phyloP scores from a whole-genome alignment of 192 early-diverging fungal species.

The Dispira parvispora region DNA sequence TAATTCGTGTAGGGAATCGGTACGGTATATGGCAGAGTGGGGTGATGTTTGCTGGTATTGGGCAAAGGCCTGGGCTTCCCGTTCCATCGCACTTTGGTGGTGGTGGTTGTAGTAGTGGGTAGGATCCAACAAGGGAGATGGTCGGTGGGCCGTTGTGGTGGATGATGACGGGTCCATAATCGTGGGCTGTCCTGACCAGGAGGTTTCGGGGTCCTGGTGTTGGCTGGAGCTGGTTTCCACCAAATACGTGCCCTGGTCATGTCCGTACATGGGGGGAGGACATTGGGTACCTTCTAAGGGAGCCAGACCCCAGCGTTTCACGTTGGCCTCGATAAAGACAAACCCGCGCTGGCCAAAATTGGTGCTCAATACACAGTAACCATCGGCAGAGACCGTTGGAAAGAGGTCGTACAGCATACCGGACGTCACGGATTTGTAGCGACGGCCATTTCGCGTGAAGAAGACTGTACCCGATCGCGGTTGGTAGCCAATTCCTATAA shows the following conservation, averaged over 20 bases:
- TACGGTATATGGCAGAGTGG: background rate
- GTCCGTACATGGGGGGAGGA: constrained; percentile 64
- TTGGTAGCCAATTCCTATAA: constrained; percentile 62
- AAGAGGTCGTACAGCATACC: constrained; percentile 58
- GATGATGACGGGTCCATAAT: background rate
- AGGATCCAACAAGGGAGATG: background rate
- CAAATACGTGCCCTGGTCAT: constrained; percentile 47
- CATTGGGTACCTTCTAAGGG: constrained; percentile 46
- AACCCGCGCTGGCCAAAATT: constrained; percentile 69
- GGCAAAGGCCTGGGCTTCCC: constrained; percentile 9
- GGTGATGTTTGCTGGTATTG: background rate
- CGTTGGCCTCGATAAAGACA: constrained; percentile 72
- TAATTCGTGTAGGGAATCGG: background rate
- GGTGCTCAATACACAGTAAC: constrained; percentile 38
- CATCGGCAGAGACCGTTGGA: constrained; percentile 39
- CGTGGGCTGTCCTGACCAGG: no score
- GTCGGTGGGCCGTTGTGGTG: background rate
- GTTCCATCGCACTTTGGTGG: background rate
- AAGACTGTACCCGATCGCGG: constrained; percentile 55
- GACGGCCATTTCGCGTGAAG: constrained; percentile 59
- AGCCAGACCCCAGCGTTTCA: constrained; percentile 68
- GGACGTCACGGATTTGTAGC: constrained; percentile 46
- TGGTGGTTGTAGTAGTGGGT: constrained; percentile 1
- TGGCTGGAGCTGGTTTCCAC: constrained; percentile 14
- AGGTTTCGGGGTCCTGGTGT: no score